Conservation (phyloP, 2,329 filamentous ascomycete species). For the Sporothrix schenckii region DNA sequence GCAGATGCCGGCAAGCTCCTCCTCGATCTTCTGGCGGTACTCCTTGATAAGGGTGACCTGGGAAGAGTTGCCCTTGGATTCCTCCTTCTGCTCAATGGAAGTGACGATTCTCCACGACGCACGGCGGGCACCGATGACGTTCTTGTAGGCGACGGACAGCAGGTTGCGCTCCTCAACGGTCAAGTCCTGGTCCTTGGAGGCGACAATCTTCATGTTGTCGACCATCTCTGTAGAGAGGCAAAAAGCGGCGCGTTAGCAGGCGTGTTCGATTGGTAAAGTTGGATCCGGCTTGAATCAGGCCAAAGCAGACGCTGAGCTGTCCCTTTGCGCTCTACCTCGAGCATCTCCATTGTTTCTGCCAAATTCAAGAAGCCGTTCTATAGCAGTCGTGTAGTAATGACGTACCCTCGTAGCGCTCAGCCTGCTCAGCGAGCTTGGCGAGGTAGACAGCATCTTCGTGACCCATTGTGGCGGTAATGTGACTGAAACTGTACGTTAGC, state of each 20-base stretch:
- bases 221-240: constrained; percentile 77
- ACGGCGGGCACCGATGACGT: constrained; percentile 96
- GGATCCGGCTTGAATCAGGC: not conserved
- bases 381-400: constrained; percentile 35
- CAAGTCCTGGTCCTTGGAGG: constrained; percentile 82
- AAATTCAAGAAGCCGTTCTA: not conserved
- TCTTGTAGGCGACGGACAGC: constrained; percentile 99
- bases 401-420: constrained; percentile 99
- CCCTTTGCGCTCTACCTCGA: not conserved
- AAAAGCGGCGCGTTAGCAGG: constrained; percentile 31
- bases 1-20: constrained; percentile 95
- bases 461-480: constrained; percentile 74
- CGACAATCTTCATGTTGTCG: constrained; percentile 99
- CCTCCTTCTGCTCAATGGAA: constrained; percentile 99
- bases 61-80: constrained; percentile 94
- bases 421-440: constrained; percentile 99
- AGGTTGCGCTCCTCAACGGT: constrained; percentile 98
- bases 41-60: constrained; percentile 94
- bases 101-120: constrained; percentile 99
- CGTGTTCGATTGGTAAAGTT: not conserved
- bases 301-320: not conserved
- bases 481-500: constrained; percentile 33
- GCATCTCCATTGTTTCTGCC: not conserved
- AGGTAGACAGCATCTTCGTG: constrained; percentile 99
- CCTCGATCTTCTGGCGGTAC: constrained; percentile 98